phyloP scores from a whole-genome alignment of 2,329 filamentous ascomycete species.

The Sarocladium strictum region DNA sequence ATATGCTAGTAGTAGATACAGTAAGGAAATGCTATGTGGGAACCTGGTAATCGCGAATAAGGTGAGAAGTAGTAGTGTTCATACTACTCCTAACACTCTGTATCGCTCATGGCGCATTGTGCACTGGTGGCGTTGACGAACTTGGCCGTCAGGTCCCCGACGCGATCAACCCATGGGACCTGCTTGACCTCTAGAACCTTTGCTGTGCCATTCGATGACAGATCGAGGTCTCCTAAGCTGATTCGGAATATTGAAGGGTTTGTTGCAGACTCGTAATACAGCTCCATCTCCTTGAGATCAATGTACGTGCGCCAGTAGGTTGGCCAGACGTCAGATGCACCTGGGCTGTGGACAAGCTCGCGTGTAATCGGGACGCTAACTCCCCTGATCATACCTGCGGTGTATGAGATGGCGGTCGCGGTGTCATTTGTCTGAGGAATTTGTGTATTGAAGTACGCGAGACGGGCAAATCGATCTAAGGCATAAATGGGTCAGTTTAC shows the following conservation, averaged over 20 bases:
- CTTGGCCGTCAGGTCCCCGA: conserved; percentile 13
- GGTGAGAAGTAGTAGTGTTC: too few relatives aligned
- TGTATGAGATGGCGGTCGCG: conserved; percentile 12
- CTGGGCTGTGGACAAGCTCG: background rate
- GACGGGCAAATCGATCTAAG: conserved; percentile 14
- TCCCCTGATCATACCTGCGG: conserved; percentile 15
- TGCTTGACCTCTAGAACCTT: conserved; percentile 1
- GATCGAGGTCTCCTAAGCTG: conserved; percentile 9
- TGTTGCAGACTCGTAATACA: conserved; percentile 15
- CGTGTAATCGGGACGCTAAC: conserved; percentile 13
- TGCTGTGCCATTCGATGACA: background rate
- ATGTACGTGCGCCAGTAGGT: conserved; percentile 15
- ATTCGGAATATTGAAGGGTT: conserved; percentile 13
- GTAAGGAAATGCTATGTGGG: too few relatives aligned
- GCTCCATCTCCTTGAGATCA: conserved; percentile 4
- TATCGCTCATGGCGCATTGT: background rate
- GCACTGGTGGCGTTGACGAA: conserved; percentile 6
- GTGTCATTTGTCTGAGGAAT: conserved; percentile 10
- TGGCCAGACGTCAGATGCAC: conserved; percentile 12
- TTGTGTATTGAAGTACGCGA: conserved; percentile 13
- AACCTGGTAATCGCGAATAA: too few relatives aligned
- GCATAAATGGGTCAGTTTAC: background rate
- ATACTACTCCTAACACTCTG: too few relatives aligned
- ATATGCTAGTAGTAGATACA: too few relatives aligned
- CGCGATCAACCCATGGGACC: conserved; percentile 9